Evolutionary conservation across 805 yeast species (phyloP).

Genomic region (Myxozyma neotropica): DNA sequence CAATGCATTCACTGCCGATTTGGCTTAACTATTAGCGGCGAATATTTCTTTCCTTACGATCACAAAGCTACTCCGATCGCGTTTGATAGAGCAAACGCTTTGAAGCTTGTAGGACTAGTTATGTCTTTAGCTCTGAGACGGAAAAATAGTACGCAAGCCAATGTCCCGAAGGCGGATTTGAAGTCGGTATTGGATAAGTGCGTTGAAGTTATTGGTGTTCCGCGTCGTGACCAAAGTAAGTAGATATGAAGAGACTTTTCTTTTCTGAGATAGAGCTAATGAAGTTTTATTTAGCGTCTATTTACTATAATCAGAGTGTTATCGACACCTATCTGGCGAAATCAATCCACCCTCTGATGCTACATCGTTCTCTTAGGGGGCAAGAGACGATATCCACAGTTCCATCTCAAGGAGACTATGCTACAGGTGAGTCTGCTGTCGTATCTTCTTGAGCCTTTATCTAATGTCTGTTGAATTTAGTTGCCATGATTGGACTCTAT

Average conservation of each 20-base stretch:
- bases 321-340: conserved; percentile 51
- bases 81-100: conserved; percentile 49
- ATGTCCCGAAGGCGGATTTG: conserved; percentile 65
- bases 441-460: too few species aligned
- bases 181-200: conserved; percentile 72
- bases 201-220: conserved; percentile 71
- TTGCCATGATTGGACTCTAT: conserved; percentile 56
- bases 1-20: conserved; percentile 80
- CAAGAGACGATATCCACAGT: conserved; percentile 18
- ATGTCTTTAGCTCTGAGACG: conserved; percentile 58
- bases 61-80: conserved; percentile 55
- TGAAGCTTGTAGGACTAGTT: conserved; percentile 50
- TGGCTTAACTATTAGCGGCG: conserved; percentile 61
- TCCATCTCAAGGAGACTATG: conserved; percentile 23
- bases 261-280: background rate
- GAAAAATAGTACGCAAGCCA: conserved; percentile 54
- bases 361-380: conserved; percentile 30
- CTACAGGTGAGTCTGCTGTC: conserved; percentile 2
- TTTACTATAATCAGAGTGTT: conserved; percentile 46
- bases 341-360: conserved; percentile 31
- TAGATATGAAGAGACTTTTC: background rate
- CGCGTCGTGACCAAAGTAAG: conserved; percentile 42
- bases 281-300: conserved; percentile 11
- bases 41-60: conserved; percentile 63
- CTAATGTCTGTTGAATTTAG: background rate